These are phyloP conservation scores for Hura crepitans DNA, from an alignment of 441 rosid species.

Conservation along the genomic window DNA sequence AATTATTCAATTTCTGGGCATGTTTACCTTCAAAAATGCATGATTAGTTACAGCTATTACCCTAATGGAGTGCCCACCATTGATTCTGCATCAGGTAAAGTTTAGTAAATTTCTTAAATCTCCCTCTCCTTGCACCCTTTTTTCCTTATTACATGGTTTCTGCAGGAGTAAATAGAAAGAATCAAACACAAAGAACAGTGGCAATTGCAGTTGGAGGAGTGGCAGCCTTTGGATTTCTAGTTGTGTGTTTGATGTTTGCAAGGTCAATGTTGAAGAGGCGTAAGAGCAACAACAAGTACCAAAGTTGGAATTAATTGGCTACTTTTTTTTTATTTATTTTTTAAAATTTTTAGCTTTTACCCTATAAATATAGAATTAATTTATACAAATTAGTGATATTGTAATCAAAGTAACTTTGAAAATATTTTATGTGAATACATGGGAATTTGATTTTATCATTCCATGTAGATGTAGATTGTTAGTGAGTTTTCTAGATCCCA, in stretches of 20 bases:
- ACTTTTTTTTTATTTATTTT: neutral
- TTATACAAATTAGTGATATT: neutral
- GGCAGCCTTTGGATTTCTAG: constrained; percentile 57
- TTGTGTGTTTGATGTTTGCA: constrained; percentile 57
- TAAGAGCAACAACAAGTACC: constrained; percentile 32
- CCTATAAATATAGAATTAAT: too few species aligned
- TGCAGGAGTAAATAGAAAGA: constrained; percentile 32
- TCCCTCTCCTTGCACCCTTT: neutral
- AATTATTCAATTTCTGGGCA: constrained; percentile 65
- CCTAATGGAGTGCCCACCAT: constrained; percentile 61
- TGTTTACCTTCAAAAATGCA: constrained; percentile 63
- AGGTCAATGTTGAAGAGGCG: constrained; percentile 53
- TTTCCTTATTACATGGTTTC: constrained; percentile 4
- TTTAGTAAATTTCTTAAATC: neutral
- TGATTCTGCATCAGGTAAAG: constrained; percentile 47
- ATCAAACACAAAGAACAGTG: constrained; percentile 59
- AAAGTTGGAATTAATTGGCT: constrained; percentile 22
- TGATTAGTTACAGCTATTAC: constrained; percentile 68
- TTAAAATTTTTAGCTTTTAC: too few species aligned
- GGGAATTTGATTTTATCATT: neutral
- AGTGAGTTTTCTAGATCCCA: constrained; percentile 1
- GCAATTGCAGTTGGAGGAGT: constrained; percentile 80
- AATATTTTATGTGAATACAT: neutral
- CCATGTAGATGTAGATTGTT: constrained; percentile 20
- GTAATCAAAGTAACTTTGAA: neutral